Conservation (phyloP, 2,329 filamentous ascomycete species). For the Colletotrichum sp. region DNA sequence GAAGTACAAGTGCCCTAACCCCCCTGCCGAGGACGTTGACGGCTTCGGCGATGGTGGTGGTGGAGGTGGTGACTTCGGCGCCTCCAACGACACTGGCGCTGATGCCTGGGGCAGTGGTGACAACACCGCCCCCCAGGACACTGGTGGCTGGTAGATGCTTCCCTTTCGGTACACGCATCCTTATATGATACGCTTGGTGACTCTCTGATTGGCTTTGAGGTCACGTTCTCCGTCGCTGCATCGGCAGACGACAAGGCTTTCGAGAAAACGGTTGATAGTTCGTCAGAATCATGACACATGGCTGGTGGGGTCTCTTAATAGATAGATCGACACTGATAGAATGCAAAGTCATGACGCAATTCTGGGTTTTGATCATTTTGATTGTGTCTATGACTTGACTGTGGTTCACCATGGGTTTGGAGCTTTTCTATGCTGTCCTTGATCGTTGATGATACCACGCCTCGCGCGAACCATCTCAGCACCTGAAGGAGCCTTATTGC, state of each 20-base stretch:
- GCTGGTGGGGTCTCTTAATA: background rate
- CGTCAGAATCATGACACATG: background rate
- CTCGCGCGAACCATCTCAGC: background rate
- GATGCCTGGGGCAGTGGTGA: background rate
- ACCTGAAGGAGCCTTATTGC: background rate
- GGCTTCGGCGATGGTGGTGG: slow-evolving; percentile 9
- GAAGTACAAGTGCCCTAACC: slow-evolving; percentile 42
- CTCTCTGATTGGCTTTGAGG: slow-evolving; percentile 9
- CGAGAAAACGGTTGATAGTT: background rate
- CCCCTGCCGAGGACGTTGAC: slow-evolving; percentile 29
- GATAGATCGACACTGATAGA: background rate
- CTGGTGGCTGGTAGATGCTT: slow-evolving; percentile 11
- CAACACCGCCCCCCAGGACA: background rate
- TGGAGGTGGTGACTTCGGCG: slow-evolving; percentile 2
- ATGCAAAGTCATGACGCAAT: background rate
- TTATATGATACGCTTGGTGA: background rate
- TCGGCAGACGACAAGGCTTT: slow-evolving; percentile 13
- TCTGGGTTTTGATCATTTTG: background rate
- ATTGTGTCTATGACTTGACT: background rate
- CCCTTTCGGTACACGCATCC: background rate
- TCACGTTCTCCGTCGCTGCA: slow-evolving; percentile 9
- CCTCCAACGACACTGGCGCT: background rate
- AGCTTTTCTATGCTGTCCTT: background rate
- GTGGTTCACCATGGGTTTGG: background rate
- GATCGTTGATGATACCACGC: background rate